Base-by-base conservation (phyloP, 2,329 filamentous ascomycete genomes). In the Fusarium mexicanum region DNA sequence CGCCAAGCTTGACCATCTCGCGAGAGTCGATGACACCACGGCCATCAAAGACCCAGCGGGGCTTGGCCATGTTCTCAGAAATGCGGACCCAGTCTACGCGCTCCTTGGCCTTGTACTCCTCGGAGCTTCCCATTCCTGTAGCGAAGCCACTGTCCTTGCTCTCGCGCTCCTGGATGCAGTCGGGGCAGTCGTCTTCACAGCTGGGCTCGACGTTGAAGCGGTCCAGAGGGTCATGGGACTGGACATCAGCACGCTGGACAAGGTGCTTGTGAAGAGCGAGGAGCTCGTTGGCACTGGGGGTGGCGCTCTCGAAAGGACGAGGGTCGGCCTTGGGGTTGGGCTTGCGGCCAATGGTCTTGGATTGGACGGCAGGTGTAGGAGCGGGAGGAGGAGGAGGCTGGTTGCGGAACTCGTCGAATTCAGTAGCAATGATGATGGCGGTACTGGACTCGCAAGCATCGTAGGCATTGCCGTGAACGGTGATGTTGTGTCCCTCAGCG, bases 31-130 rank as follows among this genome's bases (percentile, higher is more conserved):
- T 84, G 37, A 89, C 84, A 44, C 87, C 87, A 62, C 86, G 86
- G n/a, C 88, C 88, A 67, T 90, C 87, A 80, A 90, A 90, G 33
- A 89, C 81, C 86, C 87, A 89, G 64, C 85, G 86, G 17, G 88
- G 87, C 80, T 86, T 85, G 55, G 82, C 83, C 87, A 89, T 89
- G 71, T 80, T 79, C 60, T 83, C 78, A 50, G 86, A 82, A 48
- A 89, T 86, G 79, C 81, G 84, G 62, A 81, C 82, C 87, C 88
- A 90, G 81, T 89, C 86, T 24, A 89, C 77, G 43, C 80, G 82
- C 78, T 86, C 86, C 79, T 85, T 87, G 61, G 83, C 73, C 73
- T 83, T 84, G 80, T 86, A 84, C 77, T 86, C 85, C 44, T 83
- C 82, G n/a, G 81, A 79, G 60, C 81, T 82, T 60, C 84, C 84